These are phyloP conservation scores for Rhizomucor miehei DNA, from an alignment of 371 early-diverging fungal species.

Conservation along the genomic window DNA sequence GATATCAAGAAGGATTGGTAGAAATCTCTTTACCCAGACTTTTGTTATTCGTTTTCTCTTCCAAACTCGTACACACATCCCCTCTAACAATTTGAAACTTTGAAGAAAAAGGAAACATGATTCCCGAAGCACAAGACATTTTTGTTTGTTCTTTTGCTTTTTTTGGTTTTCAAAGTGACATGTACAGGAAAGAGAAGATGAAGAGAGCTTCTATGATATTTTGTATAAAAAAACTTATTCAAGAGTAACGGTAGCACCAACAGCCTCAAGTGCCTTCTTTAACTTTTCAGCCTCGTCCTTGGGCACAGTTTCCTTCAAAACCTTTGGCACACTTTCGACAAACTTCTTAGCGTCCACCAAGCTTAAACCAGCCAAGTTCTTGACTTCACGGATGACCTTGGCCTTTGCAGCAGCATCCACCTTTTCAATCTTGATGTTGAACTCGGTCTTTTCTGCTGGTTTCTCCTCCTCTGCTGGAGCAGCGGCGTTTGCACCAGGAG, in stretches of 20 bases:
- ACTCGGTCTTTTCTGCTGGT: constrained; percentile 88
- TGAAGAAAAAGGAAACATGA: too few relatives aligned
- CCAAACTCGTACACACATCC: neutral
- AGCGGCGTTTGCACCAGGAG: constrained; percentile 60
- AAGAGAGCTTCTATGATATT: neutral
- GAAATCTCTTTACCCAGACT: constrained; percentile 5
- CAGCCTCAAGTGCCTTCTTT: constrained; percentile 90
- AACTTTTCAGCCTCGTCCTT: constrained; percentile 98
- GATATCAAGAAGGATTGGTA: constrained; percentile 74
- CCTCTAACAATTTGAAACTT: neutral
- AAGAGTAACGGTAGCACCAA: constrained; percentile 90
- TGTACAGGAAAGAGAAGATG: neutral
- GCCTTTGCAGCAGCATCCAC: constrained; percentile 94
- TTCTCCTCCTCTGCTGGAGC: constrained; percentile 81
- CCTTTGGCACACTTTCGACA: constrained; percentile 96
- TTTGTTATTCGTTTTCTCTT: neutral
- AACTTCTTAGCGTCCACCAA: constrained; percentile 99
- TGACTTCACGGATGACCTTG: constrained; percentile 97
- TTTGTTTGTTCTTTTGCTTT: neutral
- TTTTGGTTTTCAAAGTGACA: neutral
- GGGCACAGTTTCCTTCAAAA: constrained; percentile 83
- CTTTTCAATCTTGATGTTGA: constrained; percentile 94
- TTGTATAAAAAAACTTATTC: constrained; percentile 67
- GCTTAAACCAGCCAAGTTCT: constrained; percentile 90
- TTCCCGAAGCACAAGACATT: neutral